Base-by-base conservation (phyloP, 179 eudicot genomes). In the Heliamphora pulchella region DNA sequence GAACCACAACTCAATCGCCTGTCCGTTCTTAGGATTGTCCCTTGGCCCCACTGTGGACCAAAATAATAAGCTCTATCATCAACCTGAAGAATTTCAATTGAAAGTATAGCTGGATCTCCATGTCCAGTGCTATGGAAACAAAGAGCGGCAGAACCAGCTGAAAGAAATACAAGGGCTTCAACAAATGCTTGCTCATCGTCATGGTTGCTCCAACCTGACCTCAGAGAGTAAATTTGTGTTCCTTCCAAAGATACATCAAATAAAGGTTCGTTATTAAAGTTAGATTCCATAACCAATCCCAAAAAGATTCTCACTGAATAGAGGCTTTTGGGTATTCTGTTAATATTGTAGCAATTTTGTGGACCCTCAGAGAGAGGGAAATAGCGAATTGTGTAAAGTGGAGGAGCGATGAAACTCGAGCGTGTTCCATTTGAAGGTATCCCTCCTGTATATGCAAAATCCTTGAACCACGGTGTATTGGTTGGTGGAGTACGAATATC, bases 51-150 rank as follows among this genome's bases (percentile, higher is more conserved):
- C 3, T 79, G 82, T 5, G 88, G 87, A 44, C 98, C 99, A 78
- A 85, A 96, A 80, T 86, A 47, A 86, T 96, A 96, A 8, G 99
- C 96, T 62, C 74, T 80, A 39, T 92, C 87, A 85, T 91, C 89
- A 73, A 96, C 88, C 85, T 96, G 96, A 75, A 92, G 97, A 84
- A 96, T 89, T 86, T 96, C 99, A 44, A 96, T 91, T 5, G 99
- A 87, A 69, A 94, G 88, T 39, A 96, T 81, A 47, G 98, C 92
- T 39, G 99, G 99, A 86, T 91, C 96, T 75, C 99, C 99, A 55
- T 96, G 99, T 71, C 99, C 99, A 51, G 99, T 96, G 83, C 99
- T 92, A 65, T 96, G 99, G 87, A 96, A 94, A 86, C 99, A 96
- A 80, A 92, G 81, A 20, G 97, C 84, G 46, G 90, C 94, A 22